These are phyloP conservation scores for Phaeolepiota aurea DNA, from an alignment of 768 basidiomycete species.

Conservation along the genomic window DNA sequence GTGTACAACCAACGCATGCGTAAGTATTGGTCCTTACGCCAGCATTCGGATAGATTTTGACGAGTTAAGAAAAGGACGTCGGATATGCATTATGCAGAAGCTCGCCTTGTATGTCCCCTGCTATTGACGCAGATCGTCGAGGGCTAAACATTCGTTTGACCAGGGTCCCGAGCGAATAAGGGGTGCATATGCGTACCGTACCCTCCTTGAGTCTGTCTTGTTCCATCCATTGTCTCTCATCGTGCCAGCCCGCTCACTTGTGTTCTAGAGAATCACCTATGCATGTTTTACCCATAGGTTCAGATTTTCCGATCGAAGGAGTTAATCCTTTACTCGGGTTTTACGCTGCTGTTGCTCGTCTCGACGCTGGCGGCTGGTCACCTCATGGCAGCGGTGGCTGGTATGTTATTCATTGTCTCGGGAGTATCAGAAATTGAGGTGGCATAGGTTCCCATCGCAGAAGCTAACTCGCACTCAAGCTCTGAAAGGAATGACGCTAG, in stretches of 20 bases:
- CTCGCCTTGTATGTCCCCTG: constrained; percentile 46
- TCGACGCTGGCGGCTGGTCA: constrained; percentile 59
- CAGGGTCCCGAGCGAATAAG: constrained; percentile 77
- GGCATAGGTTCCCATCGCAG: constrained; percentile 67
- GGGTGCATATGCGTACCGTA: constrained; percentile 86
- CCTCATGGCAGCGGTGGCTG: constrained; percentile 83
- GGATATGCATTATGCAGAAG: constrained; percentile 91
- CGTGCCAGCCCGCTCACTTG: too few species aligned
- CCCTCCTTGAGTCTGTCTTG: constrained; percentile 40
- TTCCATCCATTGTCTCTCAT: neutral
- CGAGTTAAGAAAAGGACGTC: constrained; percentile 47
- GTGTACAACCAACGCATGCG: constrained; percentile 92
- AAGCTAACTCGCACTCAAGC: constrained; percentile 73
- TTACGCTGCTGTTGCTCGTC: constrained; percentile 78
- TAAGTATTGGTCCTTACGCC: too few species aligned
- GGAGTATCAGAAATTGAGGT: neutral
- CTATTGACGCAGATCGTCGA: neutral
- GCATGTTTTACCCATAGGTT: constrained; percentile 61
- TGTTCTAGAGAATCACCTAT: constrained; percentile 27
- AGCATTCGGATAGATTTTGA: too few species aligned
- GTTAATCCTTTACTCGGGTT: constrained; percentile 87
- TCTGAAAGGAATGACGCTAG: constrained; percentile 83
- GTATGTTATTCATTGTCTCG: constrained; percentile 29
- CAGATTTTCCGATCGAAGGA: constrained; percentile 90
- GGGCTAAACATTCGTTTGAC: neutral